phyloP scores from a whole-genome alignment of 371 early-diverging fungal species.

The Syncephalastrum monosporum region DNA sequence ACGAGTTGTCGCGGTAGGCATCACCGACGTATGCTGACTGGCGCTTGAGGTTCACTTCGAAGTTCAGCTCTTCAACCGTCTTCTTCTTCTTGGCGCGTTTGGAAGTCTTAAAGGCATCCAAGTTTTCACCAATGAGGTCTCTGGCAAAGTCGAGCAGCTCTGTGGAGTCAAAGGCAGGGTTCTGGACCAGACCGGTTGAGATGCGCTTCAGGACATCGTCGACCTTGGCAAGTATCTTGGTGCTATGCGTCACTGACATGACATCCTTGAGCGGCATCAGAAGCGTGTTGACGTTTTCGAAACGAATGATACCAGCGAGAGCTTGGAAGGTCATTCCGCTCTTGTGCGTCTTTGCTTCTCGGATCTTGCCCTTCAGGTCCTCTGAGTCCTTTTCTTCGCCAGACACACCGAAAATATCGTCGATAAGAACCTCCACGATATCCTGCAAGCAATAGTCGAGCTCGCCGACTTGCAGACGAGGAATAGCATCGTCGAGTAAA shows the following conservation, averaged over 20 bases:
- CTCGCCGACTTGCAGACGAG: conserved; percentile 63
- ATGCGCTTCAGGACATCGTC: conserved; percentile 78
- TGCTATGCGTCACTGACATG: conserved; percentile 79
- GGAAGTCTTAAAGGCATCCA: conserved; percentile 56
- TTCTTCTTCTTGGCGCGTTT: conserved; percentile 44
- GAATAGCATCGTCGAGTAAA: conserved; percentile 66
- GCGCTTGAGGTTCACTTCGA: conserved; percentile 72
- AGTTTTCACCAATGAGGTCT: conserved; percentile 80
- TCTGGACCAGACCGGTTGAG: conserved; percentile 76
- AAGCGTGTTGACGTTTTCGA: conserved; percentile 64
- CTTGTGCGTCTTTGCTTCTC: conserved; percentile 82
- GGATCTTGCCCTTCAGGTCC: conserved; percentile 85
- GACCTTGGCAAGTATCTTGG: conserved; percentile 73
- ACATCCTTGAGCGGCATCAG: conserved; percentile 86
- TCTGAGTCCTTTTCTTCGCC: conserved; percentile 89
- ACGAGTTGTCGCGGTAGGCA: conserved; percentile 76
- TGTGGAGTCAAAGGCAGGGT: conserved; percentile 63
- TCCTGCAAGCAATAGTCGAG: conserved; percentile 78
- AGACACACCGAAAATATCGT: conserved; percentile 90
- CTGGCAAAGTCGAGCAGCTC: conserved; percentile 80
- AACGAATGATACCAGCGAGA: conserved; percentile 62
- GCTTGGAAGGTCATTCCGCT: conserved; percentile 85
- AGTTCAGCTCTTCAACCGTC: conserved; percentile 61
- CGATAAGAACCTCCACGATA: conserved; percentile 70
- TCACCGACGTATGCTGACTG: conserved; percentile 50